phyloP scores from a whole-genome alignment of 352 stramenopile species.

The Pythium myriotylum region DNA sequence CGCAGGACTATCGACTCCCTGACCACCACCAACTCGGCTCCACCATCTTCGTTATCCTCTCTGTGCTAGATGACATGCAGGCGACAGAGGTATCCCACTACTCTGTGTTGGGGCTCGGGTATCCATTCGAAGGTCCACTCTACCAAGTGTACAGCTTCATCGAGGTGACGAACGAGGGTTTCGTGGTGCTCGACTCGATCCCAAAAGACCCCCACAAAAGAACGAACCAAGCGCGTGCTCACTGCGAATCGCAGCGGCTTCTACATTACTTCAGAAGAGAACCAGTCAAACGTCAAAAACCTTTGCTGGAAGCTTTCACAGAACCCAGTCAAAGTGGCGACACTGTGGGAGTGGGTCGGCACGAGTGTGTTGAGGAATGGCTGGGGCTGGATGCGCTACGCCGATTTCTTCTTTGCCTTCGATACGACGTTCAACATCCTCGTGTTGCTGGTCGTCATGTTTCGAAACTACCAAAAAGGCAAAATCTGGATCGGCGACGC shows the following conservation, averaged over 20 bases:
- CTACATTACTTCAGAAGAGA: constrained; percentile 3
- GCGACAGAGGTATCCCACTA: constrained; percentile 3
- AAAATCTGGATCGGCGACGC: constrained; percentile 23
- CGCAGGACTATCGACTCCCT: constrained; percentile 23
- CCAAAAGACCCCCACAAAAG: too few species aligned
- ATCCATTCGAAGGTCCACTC: constrained; percentile 13
- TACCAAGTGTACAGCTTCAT: constrained; percentile 15
- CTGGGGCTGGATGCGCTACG: constrained; percentile 49
- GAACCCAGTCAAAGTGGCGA: not conserved
- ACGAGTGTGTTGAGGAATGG: constrained; percentile 31
- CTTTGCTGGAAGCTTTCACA: not conserved
- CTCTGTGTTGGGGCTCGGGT: constrained; percentile 11
- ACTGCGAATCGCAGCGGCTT: constrained; percentile 14
- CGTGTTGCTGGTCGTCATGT: constrained; percentile 32
- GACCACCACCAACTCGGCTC: constrained; percentile 7
- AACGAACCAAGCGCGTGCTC: not conserved
- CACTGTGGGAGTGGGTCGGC: constrained; percentile 25
- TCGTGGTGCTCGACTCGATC: not conserved
- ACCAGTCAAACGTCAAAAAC: constrained; percentile 25
- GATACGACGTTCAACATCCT: constrained; percentile 14
- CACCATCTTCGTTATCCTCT: constrained; percentile 6
- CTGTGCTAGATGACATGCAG: constrained; percentile 21
- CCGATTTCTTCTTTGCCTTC: constrained; percentile 44
- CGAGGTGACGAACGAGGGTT: constrained; percentile 4
- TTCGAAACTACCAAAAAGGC: constrained; percentile 5